phyloP scores from a whole-genome alignment of 2,329 filamentous ascomycete genomes.

The Fusarium udum region DNA sequence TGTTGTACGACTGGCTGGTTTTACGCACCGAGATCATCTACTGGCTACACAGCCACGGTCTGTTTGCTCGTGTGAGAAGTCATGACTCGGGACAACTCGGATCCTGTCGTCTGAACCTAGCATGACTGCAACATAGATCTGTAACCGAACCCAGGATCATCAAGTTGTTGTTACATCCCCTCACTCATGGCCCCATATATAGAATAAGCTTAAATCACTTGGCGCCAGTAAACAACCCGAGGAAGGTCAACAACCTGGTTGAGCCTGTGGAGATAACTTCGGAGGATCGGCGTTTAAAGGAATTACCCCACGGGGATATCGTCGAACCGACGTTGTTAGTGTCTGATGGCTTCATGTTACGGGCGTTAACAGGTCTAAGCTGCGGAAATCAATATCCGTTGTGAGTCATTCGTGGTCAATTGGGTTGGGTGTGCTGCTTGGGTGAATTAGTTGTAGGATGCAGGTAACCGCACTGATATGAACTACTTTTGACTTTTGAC shows the following conservation, averaged over 20 bases:
- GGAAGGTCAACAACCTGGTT: not conserved
- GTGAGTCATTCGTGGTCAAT: not conserved
- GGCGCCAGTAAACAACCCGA: conserved; percentile 10
- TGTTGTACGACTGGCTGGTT: not conserved
- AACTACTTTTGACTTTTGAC: not conserved
- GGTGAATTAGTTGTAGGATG: accelerated
- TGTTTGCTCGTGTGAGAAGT: not conserved
- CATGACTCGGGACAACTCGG: conserved; percentile 21
- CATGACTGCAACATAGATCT: not conserved
- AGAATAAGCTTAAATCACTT: conserved; percentile 23
- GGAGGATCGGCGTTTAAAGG: conserved; percentile 32
- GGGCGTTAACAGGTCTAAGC: not conserved
- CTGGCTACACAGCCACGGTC: not conserved
- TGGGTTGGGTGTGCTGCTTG: no score
- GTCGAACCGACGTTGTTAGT: not conserved
- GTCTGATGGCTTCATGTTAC: not conserved
- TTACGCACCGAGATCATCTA: not conserved
- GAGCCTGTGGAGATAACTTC: conserved; percentile 25
- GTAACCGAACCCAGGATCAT: not conserved
- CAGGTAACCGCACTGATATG: accelerated
- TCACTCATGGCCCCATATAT: not conserved
- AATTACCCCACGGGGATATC: conserved; percentile 30
- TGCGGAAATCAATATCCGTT: conserved; percentile 5
- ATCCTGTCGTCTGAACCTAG: not conserved
- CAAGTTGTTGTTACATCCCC: not conserved